Conservation (phyloP, 164 flowering plant species). For the Stephania yunnanensis region DNA sequence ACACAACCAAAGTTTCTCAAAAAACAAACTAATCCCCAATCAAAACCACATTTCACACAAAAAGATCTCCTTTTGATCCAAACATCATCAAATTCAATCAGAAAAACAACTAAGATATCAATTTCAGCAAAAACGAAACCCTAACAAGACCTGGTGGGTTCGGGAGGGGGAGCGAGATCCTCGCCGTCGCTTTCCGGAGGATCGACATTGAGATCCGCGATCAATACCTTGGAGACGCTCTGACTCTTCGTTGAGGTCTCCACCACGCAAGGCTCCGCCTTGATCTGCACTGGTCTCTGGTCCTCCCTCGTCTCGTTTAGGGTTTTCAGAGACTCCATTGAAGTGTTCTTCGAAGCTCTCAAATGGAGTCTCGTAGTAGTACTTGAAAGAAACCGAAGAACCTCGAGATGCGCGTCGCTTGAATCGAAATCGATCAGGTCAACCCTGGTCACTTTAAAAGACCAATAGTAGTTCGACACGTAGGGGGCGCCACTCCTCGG, state of each 20-base stretch:
- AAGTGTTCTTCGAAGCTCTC: neutral
- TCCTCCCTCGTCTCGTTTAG: neutral
- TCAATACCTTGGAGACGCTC: conserved; percentile 31
- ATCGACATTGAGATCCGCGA: conserved; percentile 71
- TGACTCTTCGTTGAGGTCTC: conserved; percentile 16
- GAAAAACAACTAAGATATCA: neutral
- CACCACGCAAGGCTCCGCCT: conserved; percentile 11
- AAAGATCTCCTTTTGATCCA: neutral
- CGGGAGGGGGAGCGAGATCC: conserved; percentile 22
- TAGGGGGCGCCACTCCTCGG: no score
- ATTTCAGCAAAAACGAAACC: neutral
- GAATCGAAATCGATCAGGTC: no score
- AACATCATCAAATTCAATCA: neutral
- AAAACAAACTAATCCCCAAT: neutral
- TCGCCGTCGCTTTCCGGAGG: conserved; percentile 57
- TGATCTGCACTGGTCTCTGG: conserved; percentile 7
- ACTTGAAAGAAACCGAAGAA: no score
- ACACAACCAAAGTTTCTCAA: no score
- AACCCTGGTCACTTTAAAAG: no score
- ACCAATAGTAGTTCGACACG: no score
- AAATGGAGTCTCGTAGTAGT: no score
- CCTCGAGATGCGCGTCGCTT: no score
- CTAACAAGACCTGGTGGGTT: conserved; percentile 22
- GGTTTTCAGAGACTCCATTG: conserved; percentile 9
- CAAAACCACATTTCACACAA: neutral